These are phyloP conservation scores for Echinosophora koreensis DNA, from an alignment of 306 rosid species.

Conservation along the genomic window DNA sequence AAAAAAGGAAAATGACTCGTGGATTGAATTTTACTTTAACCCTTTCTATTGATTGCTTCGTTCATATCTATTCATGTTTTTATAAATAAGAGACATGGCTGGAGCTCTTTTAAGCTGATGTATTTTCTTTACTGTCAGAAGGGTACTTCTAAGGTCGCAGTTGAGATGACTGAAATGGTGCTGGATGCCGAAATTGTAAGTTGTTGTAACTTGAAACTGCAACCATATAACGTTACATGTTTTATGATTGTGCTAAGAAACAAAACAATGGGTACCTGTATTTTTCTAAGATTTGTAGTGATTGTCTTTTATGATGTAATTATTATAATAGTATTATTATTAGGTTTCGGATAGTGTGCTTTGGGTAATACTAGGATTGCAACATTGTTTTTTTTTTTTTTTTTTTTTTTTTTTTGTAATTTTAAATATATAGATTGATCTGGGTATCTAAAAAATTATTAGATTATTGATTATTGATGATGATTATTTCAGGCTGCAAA, in stretches of 20 bases:
- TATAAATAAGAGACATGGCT: neutral
- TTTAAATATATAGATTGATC: neutral
- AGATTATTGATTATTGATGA: neutral
- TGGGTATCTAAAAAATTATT: neutral
- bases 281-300: neutral
- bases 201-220: conserved; percentile 26
- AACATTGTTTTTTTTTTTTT: neutral
- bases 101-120: conserved; percentile 42
- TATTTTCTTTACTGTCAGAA: conserved; percentile 34
- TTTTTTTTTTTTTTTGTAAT: neutral
- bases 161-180: conserved; percentile 46
- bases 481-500: conserved; percentile 50
- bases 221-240: neutral
- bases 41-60: neutral
- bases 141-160: conserved; percentile 25
- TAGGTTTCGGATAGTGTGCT: neutral
- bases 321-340: neutral
- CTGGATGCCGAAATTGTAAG: conserved; percentile 47
- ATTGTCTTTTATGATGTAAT: neutral
- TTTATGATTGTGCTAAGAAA: conserved; percentile 8
- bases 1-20: neutral
- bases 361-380: neutral
- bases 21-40: neutral
- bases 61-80: neutral
- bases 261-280: neutral